Conservation (phyloP, 2,329 filamentous ascomycete genomes). For the Cordyceps pruinosa region DNA sequence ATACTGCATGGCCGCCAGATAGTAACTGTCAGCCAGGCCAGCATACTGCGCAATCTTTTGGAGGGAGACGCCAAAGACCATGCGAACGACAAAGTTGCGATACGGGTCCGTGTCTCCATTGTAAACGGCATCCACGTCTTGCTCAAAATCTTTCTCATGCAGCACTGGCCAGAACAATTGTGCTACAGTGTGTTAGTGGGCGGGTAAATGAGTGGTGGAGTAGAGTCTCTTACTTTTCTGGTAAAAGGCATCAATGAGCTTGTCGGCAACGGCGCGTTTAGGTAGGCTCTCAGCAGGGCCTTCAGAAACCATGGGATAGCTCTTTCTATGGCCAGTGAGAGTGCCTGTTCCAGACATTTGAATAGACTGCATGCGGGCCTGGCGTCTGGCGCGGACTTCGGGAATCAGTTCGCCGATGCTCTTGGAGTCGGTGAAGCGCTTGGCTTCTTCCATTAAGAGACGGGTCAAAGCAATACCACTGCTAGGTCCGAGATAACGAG, state of each 20-base stretch:
- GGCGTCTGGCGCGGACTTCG: constrained; percentile 55
- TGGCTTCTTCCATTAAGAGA: constrained; percentile 92
- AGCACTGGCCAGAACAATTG: constrained; percentile 83
- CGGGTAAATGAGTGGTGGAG: neutral
- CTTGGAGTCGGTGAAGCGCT: constrained; percentile 83
- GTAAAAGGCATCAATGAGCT: constrained; percentile 77
- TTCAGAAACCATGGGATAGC: constrained; percentile 85
- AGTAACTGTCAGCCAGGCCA: constrained; percentile 92
- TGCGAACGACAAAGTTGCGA: constrained; percentile 79
- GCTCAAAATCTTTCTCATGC: constrained; percentile 72
- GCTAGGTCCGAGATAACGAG: constrained; percentile 84
- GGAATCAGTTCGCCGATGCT: constrained; percentile 90
- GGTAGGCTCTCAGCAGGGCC: constrained; percentile 72
- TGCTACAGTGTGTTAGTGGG: constrained; percentile 42
- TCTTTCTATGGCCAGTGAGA: constrained; percentile 62
- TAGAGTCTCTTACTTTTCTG: constrained; percentile 59
- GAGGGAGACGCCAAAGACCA: constrained; percentile 91
- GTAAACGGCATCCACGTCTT: constrained; percentile 76
- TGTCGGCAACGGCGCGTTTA: constrained; percentile 64
- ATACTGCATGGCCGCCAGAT: constrained; percentile 77
- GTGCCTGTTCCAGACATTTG: constrained; percentile 39
- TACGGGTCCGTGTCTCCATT: constrained; percentile 68
- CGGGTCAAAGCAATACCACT: constrained; percentile 94
- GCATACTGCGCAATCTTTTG: constrained; percentile 91
- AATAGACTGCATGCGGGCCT: constrained; percentile 52